Conservation (phyloP, 768 basidiomycete species). For the Hydnomerulius pinastri region DNA sequence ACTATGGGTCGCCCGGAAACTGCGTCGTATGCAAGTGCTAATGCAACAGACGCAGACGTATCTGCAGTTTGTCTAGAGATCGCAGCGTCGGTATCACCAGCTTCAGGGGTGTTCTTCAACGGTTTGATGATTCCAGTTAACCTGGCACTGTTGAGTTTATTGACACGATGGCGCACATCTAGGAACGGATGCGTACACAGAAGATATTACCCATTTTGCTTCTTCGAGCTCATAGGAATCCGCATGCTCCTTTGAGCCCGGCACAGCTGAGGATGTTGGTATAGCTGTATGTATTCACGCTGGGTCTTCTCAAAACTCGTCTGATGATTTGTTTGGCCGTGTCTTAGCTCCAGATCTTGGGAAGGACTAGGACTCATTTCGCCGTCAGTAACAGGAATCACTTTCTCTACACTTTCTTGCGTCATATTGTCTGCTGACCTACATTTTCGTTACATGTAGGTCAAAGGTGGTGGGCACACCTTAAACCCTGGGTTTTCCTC, state of each 20-base stretch:
- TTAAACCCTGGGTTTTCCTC: conserved; percentile 60
- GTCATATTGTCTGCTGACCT: too few relatives aligned
- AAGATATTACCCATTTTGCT: conserved; percentile 51
- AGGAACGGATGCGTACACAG: conserved; percentile 34
- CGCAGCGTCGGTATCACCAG: conserved; percentile 19
- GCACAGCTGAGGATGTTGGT: conserved; percentile 53
- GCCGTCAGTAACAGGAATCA: too few relatives aligned
- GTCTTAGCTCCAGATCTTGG: conserved; percentile 49
- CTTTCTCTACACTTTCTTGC: too few relatives aligned
- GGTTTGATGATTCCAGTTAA: conserved; percentile 10
- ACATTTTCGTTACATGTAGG: conserved; percentile 32
- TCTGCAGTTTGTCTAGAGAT: conserved; percentile 20
- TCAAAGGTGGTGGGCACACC: conserved; percentile 66
- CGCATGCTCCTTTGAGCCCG: conserved; percentile 60
- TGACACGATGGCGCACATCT: conserved; percentile 12
- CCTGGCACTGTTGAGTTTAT: background rate
- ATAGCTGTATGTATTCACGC: conserved; percentile 39
- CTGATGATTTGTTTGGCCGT: background rate
- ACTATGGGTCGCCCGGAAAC: background rate
- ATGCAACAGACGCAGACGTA: background rate
- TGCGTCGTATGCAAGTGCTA: background rate
- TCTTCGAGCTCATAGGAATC: conserved; percentile 46
- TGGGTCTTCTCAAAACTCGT: background rate
- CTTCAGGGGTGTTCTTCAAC: conserved; percentile 25
- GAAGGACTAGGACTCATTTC: conserved; percentile 47